Percentiles rank a stretch among this genome's conserved stretches.
phyloP scores from a whole-genome alignment of 306 rosid species.

The Arachis stenosperma region DNA sequence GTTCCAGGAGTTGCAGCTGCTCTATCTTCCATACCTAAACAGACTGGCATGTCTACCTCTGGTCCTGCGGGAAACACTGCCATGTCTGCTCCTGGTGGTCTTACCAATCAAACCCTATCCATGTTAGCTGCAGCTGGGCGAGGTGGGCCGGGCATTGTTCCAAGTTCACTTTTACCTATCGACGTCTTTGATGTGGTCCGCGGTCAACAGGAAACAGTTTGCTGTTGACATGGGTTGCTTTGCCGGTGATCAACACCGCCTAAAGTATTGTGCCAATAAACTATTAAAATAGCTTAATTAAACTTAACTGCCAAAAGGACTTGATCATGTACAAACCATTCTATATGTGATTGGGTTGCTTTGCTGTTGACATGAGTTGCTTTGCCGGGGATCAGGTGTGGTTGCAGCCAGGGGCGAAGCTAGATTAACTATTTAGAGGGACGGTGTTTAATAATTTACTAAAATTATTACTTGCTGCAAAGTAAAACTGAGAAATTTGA shows the following conservation, averaged over 20 bases:
- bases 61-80: slow-evolving; percentile 57
- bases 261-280: slow-evolving; percentile 39
- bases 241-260: slow-evolving; percentile 99
- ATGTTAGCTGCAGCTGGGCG: slow-evolving; percentile 94
- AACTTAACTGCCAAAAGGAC: too few species aligned
- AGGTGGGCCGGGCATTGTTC: slow-evolving; percentile 97
- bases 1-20: slow-evolving; percentile 78
- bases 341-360: too few species aligned
- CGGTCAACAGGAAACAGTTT: slow-evolving; percentile 91
- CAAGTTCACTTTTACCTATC: slow-evolving; percentile 94
- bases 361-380: too few species aligned
- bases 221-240: slow-evolving; percentile 99
- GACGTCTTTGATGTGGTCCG: slow-evolving; percentile 99
- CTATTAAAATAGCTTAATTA: too few species aligned
- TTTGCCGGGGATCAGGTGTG: too few species aligned
- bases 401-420: too few species aligned
- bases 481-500: too few species aligned
- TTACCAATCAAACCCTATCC: slow-evolving; percentile 70
- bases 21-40: slow-evolving; percentile 78
- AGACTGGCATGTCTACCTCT: slow-evolving; percentile 63
- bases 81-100: slow-evolving; percentile 56
- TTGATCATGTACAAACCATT: too few species aligned
- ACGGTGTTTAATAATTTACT: too few species aligned
- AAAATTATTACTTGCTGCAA: too few species aligned
- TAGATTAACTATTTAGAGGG: too few species aligned